Evolutionary conservation across 2,329 filamentous ascomycete species (phyloP).

Genomic region (Aschersonia sp.): DNA sequence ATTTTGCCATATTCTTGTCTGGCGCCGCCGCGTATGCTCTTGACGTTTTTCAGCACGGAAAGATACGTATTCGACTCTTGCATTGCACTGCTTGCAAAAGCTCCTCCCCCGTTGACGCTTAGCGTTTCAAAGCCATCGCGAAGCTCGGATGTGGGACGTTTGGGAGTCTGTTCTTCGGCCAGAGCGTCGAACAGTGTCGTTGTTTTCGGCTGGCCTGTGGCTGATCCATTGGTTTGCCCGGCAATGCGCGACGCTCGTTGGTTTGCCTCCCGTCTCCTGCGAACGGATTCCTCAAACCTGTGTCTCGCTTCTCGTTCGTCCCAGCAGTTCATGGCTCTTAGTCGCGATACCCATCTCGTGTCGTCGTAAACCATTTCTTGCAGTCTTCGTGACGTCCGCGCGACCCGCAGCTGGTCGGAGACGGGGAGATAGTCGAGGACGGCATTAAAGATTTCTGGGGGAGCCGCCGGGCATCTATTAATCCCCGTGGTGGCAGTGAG

Average conservation of each 20-base stretch:
- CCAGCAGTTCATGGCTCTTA: constrained; percentile 85
- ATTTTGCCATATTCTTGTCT: constrained; percentile 83
- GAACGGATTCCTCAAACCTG: constrained; percentile 59
- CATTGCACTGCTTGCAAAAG: constrained; percentile 16
- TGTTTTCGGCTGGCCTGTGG: constrained; percentile 5
- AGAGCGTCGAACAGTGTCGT: constrained; percentile 62
- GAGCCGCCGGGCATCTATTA: not conserved
- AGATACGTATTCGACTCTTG: constrained; percentile 52
- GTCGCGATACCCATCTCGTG: constrained; percentile 76
- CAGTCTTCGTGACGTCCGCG: constrained; percentile 70
- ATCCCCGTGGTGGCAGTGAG: not conserved
- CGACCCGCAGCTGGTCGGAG: constrained; percentile 71
- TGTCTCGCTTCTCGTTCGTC: constrained; percentile 74
- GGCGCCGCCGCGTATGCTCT: constrained; percentile 71
- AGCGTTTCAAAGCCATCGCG: constrained; percentile 71
- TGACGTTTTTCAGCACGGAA: constrained; percentile 52
- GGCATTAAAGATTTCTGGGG: constrained; percentile 64
- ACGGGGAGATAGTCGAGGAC: constrained; percentile 85
- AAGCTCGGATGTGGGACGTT: constrained; percentile 17
- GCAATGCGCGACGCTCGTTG: constrained; percentile 9
- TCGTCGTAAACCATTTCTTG: constrained; percentile 99
- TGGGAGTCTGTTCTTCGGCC: constrained; percentile 46
- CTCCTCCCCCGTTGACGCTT: constrained; percentile 27
- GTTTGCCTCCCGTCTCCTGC: constrained; percentile 41
- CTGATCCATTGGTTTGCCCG: constrained; percentile 8